These are phyloP conservation scores for Malus sylvestris DNA, from an alignment of 306 rosid genomes.

Conservation along the genomic window DNA sequence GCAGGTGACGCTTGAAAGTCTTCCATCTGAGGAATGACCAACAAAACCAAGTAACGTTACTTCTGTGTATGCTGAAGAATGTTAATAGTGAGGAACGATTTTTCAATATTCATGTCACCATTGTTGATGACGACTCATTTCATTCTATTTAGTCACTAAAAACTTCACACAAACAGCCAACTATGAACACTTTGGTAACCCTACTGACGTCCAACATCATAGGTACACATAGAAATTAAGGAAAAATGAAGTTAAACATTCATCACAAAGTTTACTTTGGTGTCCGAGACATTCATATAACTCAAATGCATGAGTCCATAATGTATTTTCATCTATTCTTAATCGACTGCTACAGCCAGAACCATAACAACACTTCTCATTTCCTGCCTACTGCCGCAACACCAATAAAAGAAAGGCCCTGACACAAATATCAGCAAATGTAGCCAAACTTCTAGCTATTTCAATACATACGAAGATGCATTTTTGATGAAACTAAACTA, in stretches of 20 bases:
- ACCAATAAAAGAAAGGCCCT: not conserved
- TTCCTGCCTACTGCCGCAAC: not conserved
- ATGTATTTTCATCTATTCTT: not conserved
- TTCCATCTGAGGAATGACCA: conserved; percentile 63
- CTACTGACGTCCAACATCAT: not conserved
- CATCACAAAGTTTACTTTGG: not conserved
- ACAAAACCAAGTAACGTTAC: conserved; percentile 10
- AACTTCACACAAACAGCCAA: not conserved
- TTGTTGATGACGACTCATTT: not conserved
- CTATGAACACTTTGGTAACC: not conserved
- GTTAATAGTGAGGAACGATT: not conserved
- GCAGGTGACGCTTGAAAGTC: conserved; percentile 80
- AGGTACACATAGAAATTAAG: no score
- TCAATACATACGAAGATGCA: not conserved
- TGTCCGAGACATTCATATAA: not conserved
- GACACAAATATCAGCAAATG: not conserved
- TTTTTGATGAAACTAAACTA: conserved; percentile 9
- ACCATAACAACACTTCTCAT: not conserved
- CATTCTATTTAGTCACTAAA: not conserved
- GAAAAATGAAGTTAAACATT: not conserved
- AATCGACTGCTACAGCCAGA: not conserved
- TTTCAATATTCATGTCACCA: no score
- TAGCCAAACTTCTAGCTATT: not conserved
- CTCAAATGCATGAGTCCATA: not conserved
- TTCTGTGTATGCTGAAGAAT: not conserved